phyloP scores from a whole-genome alignment of 352 stramenopile species.

The Elongisporangium prolatum region DNA sequence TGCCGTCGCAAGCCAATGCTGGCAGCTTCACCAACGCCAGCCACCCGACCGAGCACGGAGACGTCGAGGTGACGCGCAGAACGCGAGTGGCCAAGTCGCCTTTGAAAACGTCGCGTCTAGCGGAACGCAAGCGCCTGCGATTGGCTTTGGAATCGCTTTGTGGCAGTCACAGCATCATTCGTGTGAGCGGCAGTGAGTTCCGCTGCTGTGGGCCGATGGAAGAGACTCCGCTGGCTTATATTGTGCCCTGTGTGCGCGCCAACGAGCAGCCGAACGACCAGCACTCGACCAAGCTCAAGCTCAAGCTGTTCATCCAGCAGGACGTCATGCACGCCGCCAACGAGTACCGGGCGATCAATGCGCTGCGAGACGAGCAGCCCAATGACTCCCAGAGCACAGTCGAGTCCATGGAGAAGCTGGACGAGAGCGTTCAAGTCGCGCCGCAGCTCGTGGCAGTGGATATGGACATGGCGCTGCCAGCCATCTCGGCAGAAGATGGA shows the following conservation, averaged over 20 bases:
- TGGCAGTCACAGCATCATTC: constrained; percentile 2
- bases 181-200: constrained; percentile 31
- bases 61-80: not conserved
- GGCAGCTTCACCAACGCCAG: not conserved
- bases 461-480: constrained; percentile 17
- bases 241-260: constrained; percentile 21
- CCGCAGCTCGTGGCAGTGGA: constrained; percentile 32
- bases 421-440: constrained; percentile 20
- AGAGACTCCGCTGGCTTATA: constrained; percentile 42
- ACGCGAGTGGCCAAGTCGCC: not conserved
- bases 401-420: not conserved
- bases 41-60: not conserved
- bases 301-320: constrained; percentile 62
- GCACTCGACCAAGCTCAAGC: constrained; percentile 9
- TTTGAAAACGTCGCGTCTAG: constrained; percentile 4
- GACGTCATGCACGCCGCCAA: constrained; percentile 40
- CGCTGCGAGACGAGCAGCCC: constrained; percentile 36
- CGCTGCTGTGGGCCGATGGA: constrained; percentile 19
- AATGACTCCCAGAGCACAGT: constrained; percentile 2
- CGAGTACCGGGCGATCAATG: constrained; percentile 30
- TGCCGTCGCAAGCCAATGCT: not conserved
- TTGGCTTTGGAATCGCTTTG: constrained; percentile 19
- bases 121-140: constrained; percentile 12
- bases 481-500: constrained; percentile 14
- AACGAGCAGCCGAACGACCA: constrained; percentile 1